Evolutionary conservation across 2,329 filamentous ascomycete genomes (phyloP).

Genomic region (Penicillium hesseltinei): DNA sequence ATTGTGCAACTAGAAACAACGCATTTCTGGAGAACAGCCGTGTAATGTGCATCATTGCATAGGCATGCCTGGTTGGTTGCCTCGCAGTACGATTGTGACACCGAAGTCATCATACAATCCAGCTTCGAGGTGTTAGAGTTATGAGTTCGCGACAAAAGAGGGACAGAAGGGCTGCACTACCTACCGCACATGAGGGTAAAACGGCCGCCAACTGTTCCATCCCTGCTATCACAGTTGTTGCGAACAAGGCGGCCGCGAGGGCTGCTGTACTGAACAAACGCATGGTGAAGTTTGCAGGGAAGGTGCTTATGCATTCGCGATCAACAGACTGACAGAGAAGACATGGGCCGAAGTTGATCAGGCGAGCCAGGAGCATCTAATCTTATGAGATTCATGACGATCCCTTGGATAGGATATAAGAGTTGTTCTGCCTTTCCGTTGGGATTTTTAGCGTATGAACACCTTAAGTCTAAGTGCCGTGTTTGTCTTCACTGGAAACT

Average conservation of each 20-base stretch:
- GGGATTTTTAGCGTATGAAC: constrained; percentile 1
- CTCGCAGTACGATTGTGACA: constrained; percentile 38
- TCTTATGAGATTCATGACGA: neutral
- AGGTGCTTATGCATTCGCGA: constrained; percentile 2
- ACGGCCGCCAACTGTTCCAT: constrained; percentile 14
- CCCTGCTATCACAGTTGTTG: constrained; percentile 9
- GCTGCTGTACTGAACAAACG: constrained; percentile 2
- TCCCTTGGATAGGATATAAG: neutral
- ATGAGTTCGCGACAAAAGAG: neutral
- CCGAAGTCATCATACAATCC: constrained; percentile 22
- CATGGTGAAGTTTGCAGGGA: constrained; percentile 6
- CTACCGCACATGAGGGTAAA: constrained; percentile 27
- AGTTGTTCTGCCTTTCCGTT: neutral
- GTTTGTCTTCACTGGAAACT: neutral
- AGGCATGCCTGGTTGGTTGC: constrained; percentile 41
- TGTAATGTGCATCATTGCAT: constrained; percentile 38
- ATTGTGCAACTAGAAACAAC: constrained; percentile 38
- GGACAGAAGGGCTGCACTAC: neutral
- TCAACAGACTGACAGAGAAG: neutral
- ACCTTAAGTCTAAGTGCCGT: neutral
- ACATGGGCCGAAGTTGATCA: neutral
- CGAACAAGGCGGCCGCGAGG: constrained; percentile 9
- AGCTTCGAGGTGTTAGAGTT: constrained; percentile 17
- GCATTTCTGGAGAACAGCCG: constrained; percentile 34
- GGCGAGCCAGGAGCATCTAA: neutral